Evolutionary conservation across 768 basidiomycete genomes (phyloP).

Genomic region (Leccinellum luteum): DNA sequence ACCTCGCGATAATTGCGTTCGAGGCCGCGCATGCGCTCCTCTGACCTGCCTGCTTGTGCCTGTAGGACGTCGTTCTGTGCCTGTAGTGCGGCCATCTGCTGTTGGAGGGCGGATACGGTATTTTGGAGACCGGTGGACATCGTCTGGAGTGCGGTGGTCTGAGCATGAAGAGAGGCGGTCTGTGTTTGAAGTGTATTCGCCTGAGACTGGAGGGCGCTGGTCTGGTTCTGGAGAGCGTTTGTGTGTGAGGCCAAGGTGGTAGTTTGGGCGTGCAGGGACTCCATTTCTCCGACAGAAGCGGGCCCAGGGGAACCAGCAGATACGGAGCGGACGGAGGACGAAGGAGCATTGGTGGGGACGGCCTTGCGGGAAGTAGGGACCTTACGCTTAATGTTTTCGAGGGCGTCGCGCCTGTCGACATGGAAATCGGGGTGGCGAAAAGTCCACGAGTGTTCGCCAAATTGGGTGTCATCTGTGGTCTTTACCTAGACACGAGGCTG

Average conservation of each 20-base stretch:
- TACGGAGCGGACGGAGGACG: conserved; percentile 25
- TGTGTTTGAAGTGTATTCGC: conserved; percentile 28
- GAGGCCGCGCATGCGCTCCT: conserved; percentile 54
- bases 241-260: conserved; percentile 30
- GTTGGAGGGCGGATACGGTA: conserved; percentile 26
- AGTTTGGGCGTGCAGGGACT: conserved; percentile 29
- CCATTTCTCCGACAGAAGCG: conserved; percentile 21
- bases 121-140: conserved; percentile 28
- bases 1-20: conserved; percentile 67
- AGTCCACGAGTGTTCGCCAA: conserved; percentile 57
- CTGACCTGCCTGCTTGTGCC: conserved; percentile 34
- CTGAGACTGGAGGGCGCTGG: conserved; percentile 28
- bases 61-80: conserved; percentile 33
- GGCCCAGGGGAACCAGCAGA: conserved; percentile 30
- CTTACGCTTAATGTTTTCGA: conserved; percentile 68
- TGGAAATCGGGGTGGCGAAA: conserved; percentile 55
- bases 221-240: conserved; percentile 29
- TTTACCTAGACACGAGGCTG: conserved; percentile 51
- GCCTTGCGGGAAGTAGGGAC: conserved; percentile 40
- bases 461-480: conserved; percentile 79
- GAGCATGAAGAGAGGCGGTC: conserved; percentile 33
- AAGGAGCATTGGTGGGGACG: conserved; percentile 23
- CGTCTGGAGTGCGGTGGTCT: conserved; percentile 32
- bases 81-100: conserved; percentile 27
- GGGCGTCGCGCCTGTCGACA: conserved; percentile 48